phyloP scores from a whole-genome alignment of 1,284 basidiomycete genomes.

The Boletus sp. region DNA sequence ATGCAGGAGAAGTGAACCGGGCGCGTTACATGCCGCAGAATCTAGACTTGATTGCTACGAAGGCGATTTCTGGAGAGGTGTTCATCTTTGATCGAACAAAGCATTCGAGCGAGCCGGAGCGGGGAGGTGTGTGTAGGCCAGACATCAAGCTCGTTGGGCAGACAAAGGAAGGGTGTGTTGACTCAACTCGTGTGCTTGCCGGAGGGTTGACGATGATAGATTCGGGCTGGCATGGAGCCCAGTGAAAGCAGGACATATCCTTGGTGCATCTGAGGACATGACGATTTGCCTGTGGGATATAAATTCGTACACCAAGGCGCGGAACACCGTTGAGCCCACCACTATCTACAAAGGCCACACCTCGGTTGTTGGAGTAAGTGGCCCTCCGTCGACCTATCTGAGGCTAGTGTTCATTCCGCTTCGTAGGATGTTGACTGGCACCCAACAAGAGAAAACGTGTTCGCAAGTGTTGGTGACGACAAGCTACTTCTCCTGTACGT shows the following conservation, averaged over 20 bases:
- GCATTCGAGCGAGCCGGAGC: conserved; percentile 89
- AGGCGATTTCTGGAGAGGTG: conserved; percentile 87
- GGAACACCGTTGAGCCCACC: conserved; percentile 76
- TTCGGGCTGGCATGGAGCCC: conserved; percentile 95
- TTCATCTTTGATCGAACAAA: conserved; percentile 96
- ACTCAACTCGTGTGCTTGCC: conserved; percentile 4
- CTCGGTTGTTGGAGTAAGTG: conserved; percentile 81
- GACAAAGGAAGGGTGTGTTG: conserved; percentile 82
- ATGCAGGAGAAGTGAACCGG: conserved; percentile 94
- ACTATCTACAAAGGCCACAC: conserved; percentile 85
- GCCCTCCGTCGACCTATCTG: neutral
- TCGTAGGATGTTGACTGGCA: conserved; percentile 96
- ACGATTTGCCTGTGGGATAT: conserved; percentile 98
- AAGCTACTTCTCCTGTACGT: conserved; percentile 85
- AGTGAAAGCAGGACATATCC: conserved; percentile 74
- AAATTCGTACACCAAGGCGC: conserved; percentile 82
- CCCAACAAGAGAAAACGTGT: conserved; percentile 76
- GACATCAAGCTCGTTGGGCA: conserved; percentile 91
- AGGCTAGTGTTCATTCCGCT: conserved; percentile 15
- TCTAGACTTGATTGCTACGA: conserved; percentile 94
- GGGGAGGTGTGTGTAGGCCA: conserved; percentile 80
- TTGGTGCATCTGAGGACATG: conserved; percentile 94
- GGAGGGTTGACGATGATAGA: conserved; percentile 39
- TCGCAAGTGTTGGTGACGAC: conserved; percentile 97
- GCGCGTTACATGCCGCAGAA: conserved; percentile 99